Base-by-base conservation (phyloP, 805 yeast species). In the Saccharomycopsis selenospora region DNA sequence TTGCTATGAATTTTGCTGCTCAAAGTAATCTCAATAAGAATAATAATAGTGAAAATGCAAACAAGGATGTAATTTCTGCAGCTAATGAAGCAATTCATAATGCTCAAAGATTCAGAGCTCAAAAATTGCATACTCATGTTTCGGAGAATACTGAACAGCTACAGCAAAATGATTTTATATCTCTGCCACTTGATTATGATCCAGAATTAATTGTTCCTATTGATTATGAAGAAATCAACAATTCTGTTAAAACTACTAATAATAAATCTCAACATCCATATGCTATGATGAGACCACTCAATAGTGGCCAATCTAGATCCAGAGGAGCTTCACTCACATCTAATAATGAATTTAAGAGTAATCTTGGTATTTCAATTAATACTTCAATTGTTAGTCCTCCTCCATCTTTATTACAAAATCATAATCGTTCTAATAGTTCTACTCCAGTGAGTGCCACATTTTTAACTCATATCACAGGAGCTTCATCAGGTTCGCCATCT, bases 31-130 rank as follows among this genome's bases (percentile, higher is more conserved):
- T 33, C 23, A 33, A 40, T 28, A 22, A 30, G 14, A 18, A 20
- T 46, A 29, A 29, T 18, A 22, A 28, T 46, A 46, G 22, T 22
- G 41, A 46, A 2, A 30, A 25, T 30, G 38, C 23, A 36, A 26
- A 40, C 23, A 23, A 41, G n/a, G 44, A 45, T 18, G 45, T n/a
- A 7, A 11, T 50, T 4, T 4, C 6, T 20, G 51, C 51, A 14
- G 54, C 51, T 10, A 50, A 36, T 33, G 54, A 50, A 20, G 54
- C 54, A 8, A 47, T 43, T 29, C 51, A 43, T 14, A 42, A 25
- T n/a, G 51, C 51, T 7, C 54, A 50, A 36, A 43, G 47, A 23
- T 43, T 50, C 29, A 28, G 50, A 29, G 51, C 49, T 7, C 43
- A 48, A n/a, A 50, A 50, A 23, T 48, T 50, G 30, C 48, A 47